Percentiles rank a stretch among this genome's conserved stretches.
These are phyloP conservation scores for Picochlorum sp. DNA, from an alignment of 139 green algal genomes.

Conservation along the genomic window DNA sequence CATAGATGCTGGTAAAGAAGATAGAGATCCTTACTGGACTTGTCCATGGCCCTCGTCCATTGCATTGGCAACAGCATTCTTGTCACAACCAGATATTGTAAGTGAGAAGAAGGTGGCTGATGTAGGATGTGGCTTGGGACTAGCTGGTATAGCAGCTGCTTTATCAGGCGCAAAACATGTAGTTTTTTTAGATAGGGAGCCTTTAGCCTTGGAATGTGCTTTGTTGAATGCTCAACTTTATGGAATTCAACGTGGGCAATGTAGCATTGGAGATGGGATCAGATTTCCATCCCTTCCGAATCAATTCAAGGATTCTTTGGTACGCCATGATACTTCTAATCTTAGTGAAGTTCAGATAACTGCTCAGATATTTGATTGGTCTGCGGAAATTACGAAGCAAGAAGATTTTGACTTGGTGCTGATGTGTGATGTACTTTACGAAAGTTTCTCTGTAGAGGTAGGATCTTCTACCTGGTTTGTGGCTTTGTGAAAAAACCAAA, in stretches of 20 bases:
- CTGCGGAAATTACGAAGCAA: not conserved
- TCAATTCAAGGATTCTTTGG: too few relatives aligned
- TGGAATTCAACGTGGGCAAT: not conserved
- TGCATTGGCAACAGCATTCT: conserved; percentile 46
- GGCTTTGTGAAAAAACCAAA: too few relatives aligned
- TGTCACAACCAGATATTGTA: conserved; percentile 45
- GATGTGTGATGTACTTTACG: conserved; percentile 49
- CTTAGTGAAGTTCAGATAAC: too few relatives aligned
- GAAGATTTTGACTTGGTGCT: conserved; percentile 28
- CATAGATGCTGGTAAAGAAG: conserved; percentile 30
- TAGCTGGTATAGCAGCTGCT: conserved; percentile 60
- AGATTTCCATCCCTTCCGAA: not conserved
- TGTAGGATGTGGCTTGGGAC: conserved; percentile 56
- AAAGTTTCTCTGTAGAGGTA: conserved; percentile 28
- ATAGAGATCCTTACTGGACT: conserved; percentile 57
- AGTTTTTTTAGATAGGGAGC: conserved; percentile 69
- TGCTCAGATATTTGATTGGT: not conserved
- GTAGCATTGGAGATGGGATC: not conserved
- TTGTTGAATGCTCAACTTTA: conserved; percentile 24
- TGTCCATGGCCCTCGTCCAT: conserved; percentile 68
- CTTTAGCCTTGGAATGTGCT: conserved; percentile 61
- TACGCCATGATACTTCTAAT: too few relatives aligned
- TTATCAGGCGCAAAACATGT: conserved; percentile 52
- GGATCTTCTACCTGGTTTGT: too few relatives aligned
- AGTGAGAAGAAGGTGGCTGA: conserved; percentile 42